These are phyloP conservation scores for Auriscalpium microsporum DNA, from an alignment of 768 basidiomycete genomes.

Conservation along the genomic window DNA sequence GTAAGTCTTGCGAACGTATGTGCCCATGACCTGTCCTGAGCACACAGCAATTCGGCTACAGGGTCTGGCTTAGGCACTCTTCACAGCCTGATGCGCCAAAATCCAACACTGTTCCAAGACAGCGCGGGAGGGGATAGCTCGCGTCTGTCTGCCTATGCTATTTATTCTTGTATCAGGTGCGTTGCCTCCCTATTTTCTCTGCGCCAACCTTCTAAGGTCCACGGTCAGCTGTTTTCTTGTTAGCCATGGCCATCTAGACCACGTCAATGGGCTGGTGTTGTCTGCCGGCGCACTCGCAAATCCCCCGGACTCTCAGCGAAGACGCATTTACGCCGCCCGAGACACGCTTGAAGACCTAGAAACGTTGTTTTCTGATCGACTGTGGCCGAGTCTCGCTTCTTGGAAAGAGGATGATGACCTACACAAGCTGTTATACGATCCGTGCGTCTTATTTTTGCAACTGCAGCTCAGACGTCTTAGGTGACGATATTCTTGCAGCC, in stretches of 20 bases:
- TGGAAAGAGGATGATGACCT: slow-evolving; percentile 57
- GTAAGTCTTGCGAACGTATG: slow-evolving; percentile 30
- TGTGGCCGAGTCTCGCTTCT: slow-evolving; percentile 83
- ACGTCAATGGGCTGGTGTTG: slow-evolving; percentile 74
- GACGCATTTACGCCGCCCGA: slow-evolving; percentile 53
- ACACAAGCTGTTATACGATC: slow-evolving; percentile 52
- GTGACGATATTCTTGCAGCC: slow-evolving; percentile 23
- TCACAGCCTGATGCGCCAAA: slow-evolving; percentile 37
- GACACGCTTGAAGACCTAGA: slow-evolving; percentile 63
- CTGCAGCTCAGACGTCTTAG: too few species aligned
- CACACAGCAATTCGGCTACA: slow-evolving; percentile 20
- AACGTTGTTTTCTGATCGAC: slow-evolving; percentile 62
- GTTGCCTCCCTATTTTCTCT: slow-evolving; percentile 7
- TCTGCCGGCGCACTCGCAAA: slow-evolving; percentile 71
- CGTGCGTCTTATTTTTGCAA: slow-evolving; percentile 34
- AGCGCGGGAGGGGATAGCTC: not conserved
- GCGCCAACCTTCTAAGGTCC: too few species aligned
- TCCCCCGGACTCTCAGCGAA: slow-evolving; percentile 26
- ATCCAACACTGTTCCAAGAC: slow-evolving; percentile 10
- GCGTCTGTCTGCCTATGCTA: slow-evolving; percentile 30
- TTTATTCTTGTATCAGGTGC: slow-evolving; percentile 48
- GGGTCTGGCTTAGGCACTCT: slow-evolving; percentile 86
- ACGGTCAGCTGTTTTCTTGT: slow-evolving; percentile 66
- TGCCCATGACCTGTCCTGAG: not conserved
- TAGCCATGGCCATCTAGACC: slow-evolving; percentile 88